Evolutionary conservation across 176 grass and related monocot species (phyloP).

Genomic region (Metroxylon sagu): DNA sequence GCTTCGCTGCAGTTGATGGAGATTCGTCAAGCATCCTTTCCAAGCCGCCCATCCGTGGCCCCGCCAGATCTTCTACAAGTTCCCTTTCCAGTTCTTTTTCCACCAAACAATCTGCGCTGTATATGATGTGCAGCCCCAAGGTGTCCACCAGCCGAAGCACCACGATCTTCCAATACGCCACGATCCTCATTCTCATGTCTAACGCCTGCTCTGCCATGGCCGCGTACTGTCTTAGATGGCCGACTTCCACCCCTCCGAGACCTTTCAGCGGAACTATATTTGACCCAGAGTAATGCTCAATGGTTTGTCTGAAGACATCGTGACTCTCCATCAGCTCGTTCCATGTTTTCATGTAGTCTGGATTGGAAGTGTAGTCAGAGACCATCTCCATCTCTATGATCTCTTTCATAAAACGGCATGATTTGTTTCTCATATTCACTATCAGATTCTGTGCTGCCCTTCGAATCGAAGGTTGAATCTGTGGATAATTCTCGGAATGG

Average conservation of each 20-base stretch:
- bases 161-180: slow-evolving; percentile 40
- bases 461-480: slow-evolving; percentile 22
- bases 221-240: slow-evolving; percentile 8
- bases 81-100: slow-evolving; percentile 27
- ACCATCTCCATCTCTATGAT: slow-evolving; percentile 42
- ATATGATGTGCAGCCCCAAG: slow-evolving; percentile 31
- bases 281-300: slow-evolving; percentile 7
- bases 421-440: slow-evolving; percentile 18
- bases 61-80: slow-evolving; percentile 18
- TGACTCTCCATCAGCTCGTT: not conserved
- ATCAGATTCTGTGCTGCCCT: slow-evolving; percentile 27
- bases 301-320: not conserved
- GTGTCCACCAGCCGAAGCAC: slow-evolving; percentile 37
- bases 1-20: slow-evolving; percentile 3
- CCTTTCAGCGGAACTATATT: not conserved
- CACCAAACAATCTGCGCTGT: slow-evolving; percentile 24
- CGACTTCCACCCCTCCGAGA: slow-evolving; percentile 31
- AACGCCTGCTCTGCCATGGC: slow-evolving; percentile 27
- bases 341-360: slow-evolving; percentile 27
- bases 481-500: slow-evolving; percentile 15
- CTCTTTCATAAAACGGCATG: slow-evolving; percentile 14
- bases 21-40: slow-evolving; percentile 40
- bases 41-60: slow-evolving; percentile 15
- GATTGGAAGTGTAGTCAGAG: slow-evolving; percentile 22
- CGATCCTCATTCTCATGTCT: slow-evolving; percentile 33